Percentiles rank a stretch among this genome's conserved stretches.
Evolutionary conservation across 768 basidiomycete genomes (phyloP).

Genomic region (Calocybe cyanea): DNA sequence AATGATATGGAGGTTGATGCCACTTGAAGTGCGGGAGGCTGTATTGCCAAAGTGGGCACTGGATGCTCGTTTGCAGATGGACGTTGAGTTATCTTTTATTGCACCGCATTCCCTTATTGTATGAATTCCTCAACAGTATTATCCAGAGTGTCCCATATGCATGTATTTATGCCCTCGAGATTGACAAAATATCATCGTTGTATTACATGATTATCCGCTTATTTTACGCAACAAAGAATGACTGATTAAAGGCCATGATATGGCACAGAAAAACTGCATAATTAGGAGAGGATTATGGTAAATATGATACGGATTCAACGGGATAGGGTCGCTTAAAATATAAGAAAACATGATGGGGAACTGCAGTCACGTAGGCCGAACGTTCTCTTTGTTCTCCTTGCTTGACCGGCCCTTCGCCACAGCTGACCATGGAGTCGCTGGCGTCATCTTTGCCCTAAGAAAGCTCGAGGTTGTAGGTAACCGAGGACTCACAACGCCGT

Average conservation of each 20-base stretch:
- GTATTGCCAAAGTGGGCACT: background rate
- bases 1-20: conserved; percentile 12
- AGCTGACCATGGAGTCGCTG: background rate
- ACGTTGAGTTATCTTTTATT: background rate
- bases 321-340: too few species aligned
- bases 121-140: background rate
- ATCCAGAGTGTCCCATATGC: background rate
- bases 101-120: background rate
- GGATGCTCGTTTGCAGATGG: background rate
- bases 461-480: background rate
- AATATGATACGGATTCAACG: too few species aligned
- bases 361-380: background rate
- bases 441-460: background rate
- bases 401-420: background rate
- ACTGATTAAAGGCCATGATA: background rate
- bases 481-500: background rate
- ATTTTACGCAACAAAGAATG: background rate
- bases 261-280: too few species aligned
- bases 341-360: too few species aligned
- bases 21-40: conserved; percentile 3
- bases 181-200: background rate
- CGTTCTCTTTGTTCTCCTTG: conserved; percentile 2
- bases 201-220: background rate
- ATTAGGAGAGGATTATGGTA: too few species aligned
- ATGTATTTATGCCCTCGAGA: background rate